Evolutionary conservation across 805 yeast genomes (phyloP), one percentile per base, ranked within the genome.

Genomic region (Cyberlindnera saturnus): DNA sequence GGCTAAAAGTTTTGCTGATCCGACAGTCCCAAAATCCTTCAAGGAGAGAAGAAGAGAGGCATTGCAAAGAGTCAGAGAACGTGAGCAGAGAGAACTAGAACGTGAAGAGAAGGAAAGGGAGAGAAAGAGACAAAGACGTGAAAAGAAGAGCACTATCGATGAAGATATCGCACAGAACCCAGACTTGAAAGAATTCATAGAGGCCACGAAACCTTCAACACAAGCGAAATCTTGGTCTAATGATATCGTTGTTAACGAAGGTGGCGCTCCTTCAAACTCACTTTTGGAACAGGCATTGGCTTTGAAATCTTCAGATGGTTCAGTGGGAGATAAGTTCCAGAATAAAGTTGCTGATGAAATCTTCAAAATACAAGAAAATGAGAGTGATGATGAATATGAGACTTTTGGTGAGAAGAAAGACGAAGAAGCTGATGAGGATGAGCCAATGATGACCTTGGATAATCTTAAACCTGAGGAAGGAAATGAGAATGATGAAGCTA

Each of bases 1-100:
- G 41, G 99, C 99, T 2, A 87, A 86, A 64, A 75, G 91, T 34
- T 82, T 87, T 65, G 81, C 86, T 31, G 96, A 89, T 63, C 90
- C 95, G 3, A 69, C 70, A 13, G 89, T 88, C 6, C 93, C 95
- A 17, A 68, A 77, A 46, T 77, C 90, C 0, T 64, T 66, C 74
- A 76, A 67, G 48, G 77, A 75, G 43, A 77, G 69, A 61, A 70
- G 66, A 43, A 63, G 72, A 46, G 84, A 79, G 50, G 80, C 71
- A 6, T 56, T 60, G 34, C 64, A 73, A 34, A 67, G 74, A 48
- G 53, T 76, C 10, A 62, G 65, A 49, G 70, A 69, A 45, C 66
- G 73, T 35, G 79, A 82, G 62, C 77, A 74, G 46, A 43, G 74
- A 67, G 57, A 66, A 64, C 41, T 63, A 65, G 59, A 63, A 54